These are phyloP conservation scores for Fraxinus cuspidata DNA, from an alignment of 257 asterid species.

Conservation along the genomic window DNA sequence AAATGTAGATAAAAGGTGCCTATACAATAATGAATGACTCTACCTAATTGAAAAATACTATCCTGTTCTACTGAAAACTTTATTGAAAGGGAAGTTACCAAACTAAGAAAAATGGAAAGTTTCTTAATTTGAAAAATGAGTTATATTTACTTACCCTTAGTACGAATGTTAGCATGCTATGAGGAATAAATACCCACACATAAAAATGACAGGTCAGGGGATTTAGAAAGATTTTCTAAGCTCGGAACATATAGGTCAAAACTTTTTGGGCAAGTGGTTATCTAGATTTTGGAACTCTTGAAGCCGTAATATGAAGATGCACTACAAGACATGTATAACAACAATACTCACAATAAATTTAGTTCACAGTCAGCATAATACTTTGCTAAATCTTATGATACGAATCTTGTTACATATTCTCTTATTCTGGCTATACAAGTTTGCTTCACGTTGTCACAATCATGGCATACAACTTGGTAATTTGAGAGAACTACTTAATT, in stretches of 20 bases:
- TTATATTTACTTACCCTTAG: background rate
- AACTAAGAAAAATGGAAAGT: no score
- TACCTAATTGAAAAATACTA: background rate
- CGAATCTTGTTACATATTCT: background rate
- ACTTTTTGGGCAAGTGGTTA: background rate
- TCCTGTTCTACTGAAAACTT: background rate
- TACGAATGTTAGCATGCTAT: background rate
- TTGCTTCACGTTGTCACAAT: background rate
- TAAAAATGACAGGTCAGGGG: no score
- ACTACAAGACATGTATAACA: background rate
- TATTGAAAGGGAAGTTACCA: background rate
- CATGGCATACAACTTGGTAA: background rate
- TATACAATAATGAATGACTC: background rate
- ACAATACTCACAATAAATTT: background rate
- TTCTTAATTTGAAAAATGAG: background rate
- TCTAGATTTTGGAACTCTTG: background rate
- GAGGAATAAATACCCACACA: background rate
- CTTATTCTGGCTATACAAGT: background rate
- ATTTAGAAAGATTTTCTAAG: no score
- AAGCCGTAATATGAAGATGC: background rate
- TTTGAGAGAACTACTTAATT: background rate
- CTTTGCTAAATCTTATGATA: background rate
- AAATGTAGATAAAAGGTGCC: background rate
- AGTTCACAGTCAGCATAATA: background rate
- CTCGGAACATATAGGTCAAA: background rate